phyloP scores from a whole-genome alignment of 257 asterid genomes.

The Solanum etuberosum region DNA sequence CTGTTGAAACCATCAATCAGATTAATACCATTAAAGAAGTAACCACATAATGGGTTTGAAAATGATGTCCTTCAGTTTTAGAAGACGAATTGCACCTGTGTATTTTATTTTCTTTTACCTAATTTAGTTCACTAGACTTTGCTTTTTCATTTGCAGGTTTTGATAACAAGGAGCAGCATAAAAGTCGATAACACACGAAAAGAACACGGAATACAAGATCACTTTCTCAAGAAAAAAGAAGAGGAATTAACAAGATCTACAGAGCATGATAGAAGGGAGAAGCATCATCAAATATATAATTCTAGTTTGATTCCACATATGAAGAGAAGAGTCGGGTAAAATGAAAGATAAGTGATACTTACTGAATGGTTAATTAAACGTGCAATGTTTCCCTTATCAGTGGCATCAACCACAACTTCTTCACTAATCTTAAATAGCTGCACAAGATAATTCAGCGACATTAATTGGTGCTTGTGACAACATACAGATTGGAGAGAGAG shows the following conservation, averaged over 20 bases:
- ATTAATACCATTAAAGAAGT: not conserved
- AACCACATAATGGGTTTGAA: not conserved
- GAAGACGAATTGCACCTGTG: not conserved
- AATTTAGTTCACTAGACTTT: not conserved
- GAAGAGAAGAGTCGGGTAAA: not conserved
- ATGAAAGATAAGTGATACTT: slow-evolving; percentile 13
- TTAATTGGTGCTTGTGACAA: not conserved
- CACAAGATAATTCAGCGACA: slow-evolving; percentile 2
- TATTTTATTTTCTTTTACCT: not conserved
- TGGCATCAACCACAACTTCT: slow-evolving; percentile 96
- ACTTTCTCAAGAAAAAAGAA: not conserved
- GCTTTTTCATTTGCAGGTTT: not conserved
- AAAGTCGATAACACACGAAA: not conserved
- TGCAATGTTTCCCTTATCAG: slow-evolving; percentile 95
- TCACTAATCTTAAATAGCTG: slow-evolving; percentile 97
- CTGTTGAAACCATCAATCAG: not conserved
- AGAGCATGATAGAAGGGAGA: not conserved
- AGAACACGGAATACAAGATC: not conserved
- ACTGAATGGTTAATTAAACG: slow-evolving; percentile 95
- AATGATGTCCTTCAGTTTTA: not conserved
- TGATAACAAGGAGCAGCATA: not conserved
- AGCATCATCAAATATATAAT: not conserved
- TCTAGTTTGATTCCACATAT: not conserved
- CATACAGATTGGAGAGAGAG: not conserved
- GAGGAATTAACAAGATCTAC: not conserved